These are phyloP conservation scores for Rhynchosporium secalis DNA, from an alignment of 2,329 filamentous ascomycete species.

Conservation along the genomic window DNA sequence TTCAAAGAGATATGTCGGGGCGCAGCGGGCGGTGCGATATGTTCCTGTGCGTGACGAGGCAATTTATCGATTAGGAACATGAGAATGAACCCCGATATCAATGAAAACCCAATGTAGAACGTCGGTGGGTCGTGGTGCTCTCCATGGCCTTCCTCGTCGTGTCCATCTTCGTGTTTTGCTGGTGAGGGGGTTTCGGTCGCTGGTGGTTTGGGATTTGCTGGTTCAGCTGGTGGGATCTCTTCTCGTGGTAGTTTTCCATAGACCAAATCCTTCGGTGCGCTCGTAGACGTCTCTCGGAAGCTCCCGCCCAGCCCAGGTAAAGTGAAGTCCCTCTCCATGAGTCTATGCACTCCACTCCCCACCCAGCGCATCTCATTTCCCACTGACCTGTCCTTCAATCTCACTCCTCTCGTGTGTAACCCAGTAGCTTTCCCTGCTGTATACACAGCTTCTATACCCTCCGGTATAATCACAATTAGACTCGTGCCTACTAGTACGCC, in stretches of 20 bases:
- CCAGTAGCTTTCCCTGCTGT: slow-evolving; percentile 47
- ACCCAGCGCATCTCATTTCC: slow-evolving; percentile 29
- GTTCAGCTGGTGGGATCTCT: neutral
- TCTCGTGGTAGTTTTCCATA: slow-evolving; percentile 6
- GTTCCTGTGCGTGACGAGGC: slow-evolving; percentile 69
- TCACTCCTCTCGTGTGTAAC: slow-evolving; percentile 26
- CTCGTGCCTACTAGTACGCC: slow-evolving; percentile 94
- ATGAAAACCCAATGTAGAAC: slow-evolving; percentile 80
- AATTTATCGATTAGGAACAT: slow-evolving; percentile 96
- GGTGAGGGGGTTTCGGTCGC: slow-evolving; percentile 5
- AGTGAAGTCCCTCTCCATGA: slow-evolving; percentile 19
- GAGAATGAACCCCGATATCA: slow-evolving; percentile 85
- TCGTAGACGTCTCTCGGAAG: neutral
- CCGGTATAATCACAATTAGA: slow-evolving; percentile 94
- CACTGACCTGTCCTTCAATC: slow-evolving; percentile 15
- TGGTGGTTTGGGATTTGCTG: slow-evolving; percentile 12
- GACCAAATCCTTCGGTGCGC: slow-evolving; percentile 2
- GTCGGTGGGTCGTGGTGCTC: slow-evolving; percentile 57
- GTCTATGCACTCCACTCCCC: slow-evolving; percentile 26
- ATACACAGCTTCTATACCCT: slow-evolving; percentile 90
- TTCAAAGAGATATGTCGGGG: slow-evolving; percentile 88
- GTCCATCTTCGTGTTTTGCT: neutral
- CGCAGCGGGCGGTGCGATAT: slow-evolving; percentile 62
- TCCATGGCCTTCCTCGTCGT: slow-evolving; percentile 36
- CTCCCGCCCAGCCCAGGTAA: slow-evolving; percentile 3